Base-by-base conservation (phyloP, 768 basidiomycete species). In the Auricularia cornea region DNA sequence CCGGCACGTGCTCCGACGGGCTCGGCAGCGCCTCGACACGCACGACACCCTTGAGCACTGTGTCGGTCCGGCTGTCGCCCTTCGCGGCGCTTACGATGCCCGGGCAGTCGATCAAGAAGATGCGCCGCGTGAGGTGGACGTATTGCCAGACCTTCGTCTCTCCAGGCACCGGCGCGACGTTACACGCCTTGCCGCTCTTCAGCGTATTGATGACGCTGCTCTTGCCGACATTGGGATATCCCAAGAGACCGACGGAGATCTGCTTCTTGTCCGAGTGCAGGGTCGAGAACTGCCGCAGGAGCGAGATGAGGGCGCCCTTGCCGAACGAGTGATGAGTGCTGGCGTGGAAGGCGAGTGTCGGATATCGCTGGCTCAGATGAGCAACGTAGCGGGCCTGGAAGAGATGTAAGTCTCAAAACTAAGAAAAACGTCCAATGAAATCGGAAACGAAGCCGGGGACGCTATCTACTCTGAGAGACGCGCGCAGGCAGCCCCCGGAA, bases 131-230 rank as follows among this genome's bases (percentile, higher is more conserved):
- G 48, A 99, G 80, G 31, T 94, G 95, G 78, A 99, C 98, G 76
- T 99, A 99, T 82, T 99, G 96, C 97, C 97, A 99, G 68, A 98
- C 95, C 78, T 98, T 99, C 54, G 97, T 99, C 80, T 99, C 97
- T 68, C 97, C 97, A 2, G 97, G 96, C 12, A 98, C 83, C 8
- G 97, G 97, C 12, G 97, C 97, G 64, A 98, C 95, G 16, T 84
- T 84, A 81, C 97, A 99, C 68, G 98, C 96, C 74, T 96, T 97
- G 75, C 92, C 89, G 77, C 91, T 93, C 82, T 98, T 99, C 65
- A 99, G 83, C 40, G 96, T 98, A 77, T 99, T 98, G 77, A 99
- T 99, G 64, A 99, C 92, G 72, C 88, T 90, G 67, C 90, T 93
- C 77, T 98, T 99, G 18, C 96, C 96, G 65, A 97, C 94, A 72